Conservation (phyloP, 257 asterid species). For the Scutellaria minor region DNA sequence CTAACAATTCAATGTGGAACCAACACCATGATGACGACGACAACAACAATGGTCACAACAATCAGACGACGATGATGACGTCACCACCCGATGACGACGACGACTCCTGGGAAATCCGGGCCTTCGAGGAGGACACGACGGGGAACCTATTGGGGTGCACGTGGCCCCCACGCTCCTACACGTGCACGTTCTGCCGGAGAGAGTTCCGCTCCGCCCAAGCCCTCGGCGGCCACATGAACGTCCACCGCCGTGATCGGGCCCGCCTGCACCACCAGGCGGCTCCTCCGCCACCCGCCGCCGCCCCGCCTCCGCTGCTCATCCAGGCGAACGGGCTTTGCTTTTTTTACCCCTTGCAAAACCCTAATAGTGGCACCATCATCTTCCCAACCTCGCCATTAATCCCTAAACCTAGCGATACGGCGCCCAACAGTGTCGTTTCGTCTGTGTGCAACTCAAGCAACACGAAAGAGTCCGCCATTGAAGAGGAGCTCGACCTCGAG, state of each 20-base stretch:
- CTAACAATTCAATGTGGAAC: conserved; percentile 41
- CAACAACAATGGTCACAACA: conserved; percentile 10
- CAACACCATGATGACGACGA: conserved; percentile 27
- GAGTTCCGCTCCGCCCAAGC: conserved; percentile 85
- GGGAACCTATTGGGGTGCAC: conserved; percentile 59
- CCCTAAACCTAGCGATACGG: conserved; percentile 35
- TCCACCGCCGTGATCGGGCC: conserved; percentile 78
- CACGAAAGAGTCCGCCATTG: conserved; percentile 31
- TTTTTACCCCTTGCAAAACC: conserved; percentile 58
- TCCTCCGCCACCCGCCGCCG: conserved; percentile 4
- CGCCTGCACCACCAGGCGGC: conserved; percentile 47
- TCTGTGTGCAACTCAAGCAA: conserved; percentile 40
- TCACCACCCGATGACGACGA: conserved; percentile 37
- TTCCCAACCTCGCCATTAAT: conserved; percentile 32
- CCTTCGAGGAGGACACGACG: conserved; percentile 61
- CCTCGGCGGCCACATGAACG: conserved; percentile 84
- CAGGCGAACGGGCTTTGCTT: conserved; percentile 54
- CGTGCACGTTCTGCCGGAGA: conserved; percentile 63
- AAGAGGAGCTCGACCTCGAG: conserved; percentile 70
- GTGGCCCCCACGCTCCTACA: conserved; percentile 80
- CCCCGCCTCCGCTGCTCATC: conserved; percentile 31
- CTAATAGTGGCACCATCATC: conserved; percentile 37
- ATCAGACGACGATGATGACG: conserved; percentile 25
- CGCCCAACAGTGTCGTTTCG: conserved; percentile 38
- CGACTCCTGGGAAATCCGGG: conserved; percentile 71